Conservation (phyloP, 176 grass and related monocot genomes). For the barley (Hordeum vulgare) region DNA sequence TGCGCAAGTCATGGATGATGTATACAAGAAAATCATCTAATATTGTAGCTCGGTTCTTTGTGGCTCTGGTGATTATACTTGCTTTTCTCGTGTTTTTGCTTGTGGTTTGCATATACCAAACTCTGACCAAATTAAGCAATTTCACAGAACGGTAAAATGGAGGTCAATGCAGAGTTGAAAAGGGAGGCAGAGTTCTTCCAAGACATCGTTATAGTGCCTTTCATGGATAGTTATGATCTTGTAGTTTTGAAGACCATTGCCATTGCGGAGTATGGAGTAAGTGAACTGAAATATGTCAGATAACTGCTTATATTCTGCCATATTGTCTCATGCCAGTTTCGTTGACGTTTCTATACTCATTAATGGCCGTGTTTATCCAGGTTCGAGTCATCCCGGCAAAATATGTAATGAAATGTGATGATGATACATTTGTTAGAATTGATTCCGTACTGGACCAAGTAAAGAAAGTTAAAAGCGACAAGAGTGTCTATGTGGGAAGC, state of each 20-base stretch:
- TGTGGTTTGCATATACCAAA: not conserved
- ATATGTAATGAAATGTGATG: slow-evolving; percentile 96
- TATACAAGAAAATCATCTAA: slow-evolving; percentile 72
- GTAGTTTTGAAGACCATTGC: slow-evolving; percentile 96
- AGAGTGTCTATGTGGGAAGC: slow-evolving; percentile 79
- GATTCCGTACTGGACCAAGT: slow-evolving; percentile 70
- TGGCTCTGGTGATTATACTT: slow-evolving; percentile 71
- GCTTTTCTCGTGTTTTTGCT: not conserved
- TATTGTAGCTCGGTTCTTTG: slow-evolving; percentile 87
- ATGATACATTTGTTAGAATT: slow-evolving; percentile 88
- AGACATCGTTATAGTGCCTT: slow-evolving; percentile 93
- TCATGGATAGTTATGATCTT: slow-evolving; percentile 95
- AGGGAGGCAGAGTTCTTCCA: slow-evolving; percentile 88
- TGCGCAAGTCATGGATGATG: slow-evolving; percentile 95
- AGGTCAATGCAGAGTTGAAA: slow-evolving; percentile 68
- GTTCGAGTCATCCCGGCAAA: slow-evolving; percentile 71
- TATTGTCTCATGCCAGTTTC: not conserved
- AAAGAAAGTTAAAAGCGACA: slow-evolving; percentile 58
- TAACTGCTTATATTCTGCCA: not conserved
- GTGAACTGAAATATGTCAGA: slow-evolving; percentile 13
- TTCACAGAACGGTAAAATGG: slow-evolving; percentile 75
- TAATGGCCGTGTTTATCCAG: slow-evolving; percentile 37
- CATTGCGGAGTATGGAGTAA: slow-evolving; percentile 91
- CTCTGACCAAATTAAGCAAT: not conserved
- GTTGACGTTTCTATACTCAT: not conserved